Evolutionary conservation across 441 rosid genomes (phyloP), one percentile per base, ranked within the genome.

Genomic region (Omphalea diandra): DNA sequence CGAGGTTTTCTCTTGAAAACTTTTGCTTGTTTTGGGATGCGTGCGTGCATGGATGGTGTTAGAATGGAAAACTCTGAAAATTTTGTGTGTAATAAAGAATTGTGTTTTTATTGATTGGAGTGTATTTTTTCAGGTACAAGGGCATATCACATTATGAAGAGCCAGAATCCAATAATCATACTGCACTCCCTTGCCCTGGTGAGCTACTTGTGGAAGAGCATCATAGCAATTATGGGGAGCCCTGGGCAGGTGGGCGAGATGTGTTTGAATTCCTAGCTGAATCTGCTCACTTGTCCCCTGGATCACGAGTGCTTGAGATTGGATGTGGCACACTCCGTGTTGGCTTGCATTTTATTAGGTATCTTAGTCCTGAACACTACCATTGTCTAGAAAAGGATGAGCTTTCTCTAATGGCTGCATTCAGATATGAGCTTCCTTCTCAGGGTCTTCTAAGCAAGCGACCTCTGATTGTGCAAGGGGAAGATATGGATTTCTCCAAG

Each of bases 311-410:
- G 24, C 88, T 95, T 1, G 97, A 95, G 83, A 88, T 95, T 14
- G 99, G 99, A 5, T 92, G 98, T 73, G 99, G 99, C 63, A 92
- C 99, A 0, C 87, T 94, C n/a, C 90, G 98, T 9, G 99, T 92
- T 17, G 99, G 98, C 68, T 69, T 87, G 76, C 99, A 95, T 86
- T 95, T 95, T 70, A 89, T 95, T 60, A 86, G 87, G 15, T 90
- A 85, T 74, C 91, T 92, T 57, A 67, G 60, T 29, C 88, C 93
- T 15, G 75, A 54, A 15, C 86, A 80, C 78, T 95, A 75, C 70
- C 94, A 92, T 66, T 95, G 99, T 65, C 94, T 94, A 43, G 99
- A 94, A 74, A 86, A 83, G 75, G 99, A 90, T 26, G 98, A 90
- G 78, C 98, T 95, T 72, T 94, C 98, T 61, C 76, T 95, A 26